Percentiles rank a stretch among this genome's conserved stretches.
These are phyloP conservation scores for Exophiala sideris DNA, from an alignment of 2,329 filamentous ascomycete species.

Conservation along the genomic window DNA sequence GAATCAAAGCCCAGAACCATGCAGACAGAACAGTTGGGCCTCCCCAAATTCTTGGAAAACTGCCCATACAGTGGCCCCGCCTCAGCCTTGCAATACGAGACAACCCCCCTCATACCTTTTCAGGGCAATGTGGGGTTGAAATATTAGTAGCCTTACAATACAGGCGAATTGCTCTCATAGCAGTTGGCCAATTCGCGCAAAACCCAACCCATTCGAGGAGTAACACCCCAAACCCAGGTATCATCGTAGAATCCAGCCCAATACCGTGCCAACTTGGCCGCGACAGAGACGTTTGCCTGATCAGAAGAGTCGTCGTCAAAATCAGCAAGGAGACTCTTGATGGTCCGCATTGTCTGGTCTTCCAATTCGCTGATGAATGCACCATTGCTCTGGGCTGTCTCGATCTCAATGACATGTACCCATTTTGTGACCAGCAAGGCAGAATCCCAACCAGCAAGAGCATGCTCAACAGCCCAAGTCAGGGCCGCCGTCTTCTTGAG, in stretches of 20 bases:
- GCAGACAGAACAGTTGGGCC: no score
- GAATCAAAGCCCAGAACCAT: no score
- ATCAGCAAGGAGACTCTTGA: slow-evolving; percentile 29
- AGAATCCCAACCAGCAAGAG: slow-evolving; percentile 35
- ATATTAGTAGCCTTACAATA: not conserved
- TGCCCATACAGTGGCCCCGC: no score
- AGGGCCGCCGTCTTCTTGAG: slow-evolving; percentile 34
- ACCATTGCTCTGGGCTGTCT: slow-evolving; percentile 9
- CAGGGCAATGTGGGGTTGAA: no score
- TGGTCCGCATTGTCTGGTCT: slow-evolving; percentile 27
- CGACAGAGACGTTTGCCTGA: slow-evolving; percentile 20
- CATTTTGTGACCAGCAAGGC: slow-evolving; percentile 35
- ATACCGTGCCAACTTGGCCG: slow-evolving; percentile 31
- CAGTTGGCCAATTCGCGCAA: slow-evolving; percentile 24
- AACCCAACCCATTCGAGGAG: slow-evolving; percentile 26
- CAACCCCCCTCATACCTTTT: no score
- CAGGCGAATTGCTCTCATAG: slow-evolving; percentile 19
- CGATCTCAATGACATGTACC: slow-evolving; percentile 32
- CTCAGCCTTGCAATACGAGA: no score
- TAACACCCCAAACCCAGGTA: slow-evolving; percentile 31
- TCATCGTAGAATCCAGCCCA: slow-evolving; percentile 33
- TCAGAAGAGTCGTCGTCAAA: slow-evolving; percentile 26
- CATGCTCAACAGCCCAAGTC: slow-evolving; percentile 35
- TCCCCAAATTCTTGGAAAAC: no score
- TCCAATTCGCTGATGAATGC: slow-evolving; percentile 27